A percentile compares a stretch with the other conserved stretches of the same genome.
These are phyloP conservation scores for Eucalyptus curtisii DNA, from an alignment of 345 rosid species.

Conservation along the genomic window DNA sequence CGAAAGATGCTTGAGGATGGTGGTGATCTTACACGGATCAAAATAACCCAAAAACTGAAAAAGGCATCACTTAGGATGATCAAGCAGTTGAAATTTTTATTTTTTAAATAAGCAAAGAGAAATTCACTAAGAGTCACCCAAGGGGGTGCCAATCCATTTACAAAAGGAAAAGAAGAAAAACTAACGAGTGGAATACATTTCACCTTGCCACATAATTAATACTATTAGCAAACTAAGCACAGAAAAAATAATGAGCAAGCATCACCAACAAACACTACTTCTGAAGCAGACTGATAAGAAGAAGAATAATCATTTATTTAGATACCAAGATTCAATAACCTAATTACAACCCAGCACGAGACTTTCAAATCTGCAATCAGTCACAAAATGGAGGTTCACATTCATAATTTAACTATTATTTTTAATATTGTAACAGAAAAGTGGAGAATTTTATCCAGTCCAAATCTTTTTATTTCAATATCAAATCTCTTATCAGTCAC, in stretches of 20 bases:
- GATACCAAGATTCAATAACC: background rate
- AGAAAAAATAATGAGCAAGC: background rate
- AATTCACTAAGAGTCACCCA: background rate
- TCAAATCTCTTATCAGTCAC: background rate
- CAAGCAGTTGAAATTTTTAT: background rate
- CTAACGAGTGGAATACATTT: no score
- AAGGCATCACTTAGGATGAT: background rate
- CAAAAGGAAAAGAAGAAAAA: no score
- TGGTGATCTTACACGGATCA: background rate
- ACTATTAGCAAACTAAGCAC: background rate
- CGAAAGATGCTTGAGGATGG: background rate
- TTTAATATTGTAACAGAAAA: background rate
- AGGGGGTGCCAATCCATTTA: background rate
- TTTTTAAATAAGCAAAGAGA: background rate
- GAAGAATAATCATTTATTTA: background rate
- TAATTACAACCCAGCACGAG: background rate
- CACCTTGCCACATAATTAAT: background rate
- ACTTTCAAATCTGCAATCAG: background rate
- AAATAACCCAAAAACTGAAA: background rate
- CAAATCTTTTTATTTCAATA: background rate
- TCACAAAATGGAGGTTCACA: background rate
- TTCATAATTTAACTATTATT: background rate
- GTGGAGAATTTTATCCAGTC: background rate
- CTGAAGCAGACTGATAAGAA: background rate
- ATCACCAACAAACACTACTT: background rate